Evolutionary conservation across 1,284 basidiomycete species (phyloP).

Genomic region (Papiliotrema terrestris): DNA sequence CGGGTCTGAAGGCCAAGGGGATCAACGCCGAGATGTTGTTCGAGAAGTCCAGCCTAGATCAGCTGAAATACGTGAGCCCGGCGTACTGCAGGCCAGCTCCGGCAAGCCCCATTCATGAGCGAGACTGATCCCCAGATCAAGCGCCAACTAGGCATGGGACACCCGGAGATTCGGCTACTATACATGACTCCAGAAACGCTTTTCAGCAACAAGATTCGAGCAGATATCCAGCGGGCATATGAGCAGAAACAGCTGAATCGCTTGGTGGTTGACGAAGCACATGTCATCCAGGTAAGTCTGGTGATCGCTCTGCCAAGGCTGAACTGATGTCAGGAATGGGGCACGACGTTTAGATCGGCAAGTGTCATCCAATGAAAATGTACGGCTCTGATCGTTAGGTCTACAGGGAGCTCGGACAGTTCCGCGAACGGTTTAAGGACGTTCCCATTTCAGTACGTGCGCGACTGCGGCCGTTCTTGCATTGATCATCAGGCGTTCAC

Average conservation of each 20-base stretch:
- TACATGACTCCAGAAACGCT: slow-evolving; percentile 79
- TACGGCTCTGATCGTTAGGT: slow-evolving; percentile 44
- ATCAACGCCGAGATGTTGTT: slow-evolving; percentile 63
- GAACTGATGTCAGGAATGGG: slow-evolving; percentile 65
- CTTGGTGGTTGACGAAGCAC: slow-evolving; percentile 79
- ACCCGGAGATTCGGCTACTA: slow-evolving; percentile 62
- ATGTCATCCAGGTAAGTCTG: slow-evolving; percentile 72
- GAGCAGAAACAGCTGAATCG: slow-evolving; percentile 60
- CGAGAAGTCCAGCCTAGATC: slow-evolving; percentile 59
- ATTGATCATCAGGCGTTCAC: slow-evolving; percentile 40
- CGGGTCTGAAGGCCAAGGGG: slow-evolving; percentile 57
- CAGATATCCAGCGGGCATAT: slow-evolving; percentile 56
- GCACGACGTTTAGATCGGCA: slow-evolving; percentile 66
- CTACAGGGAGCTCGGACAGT: slow-evolving; percentile 67
- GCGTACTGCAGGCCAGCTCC: no score
- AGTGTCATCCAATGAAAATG: background rate
- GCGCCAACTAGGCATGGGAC: slow-evolving; percentile 60
- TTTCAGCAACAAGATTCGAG: slow-evolving; percentile 56
- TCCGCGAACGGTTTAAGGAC: slow-evolving; percentile 63
- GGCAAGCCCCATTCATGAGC: no score
- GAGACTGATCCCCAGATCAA: slow-evolving; percentile 54
- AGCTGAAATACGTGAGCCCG: slow-evolving; percentile 56
- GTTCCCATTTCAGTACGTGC: slow-evolving; percentile 71
- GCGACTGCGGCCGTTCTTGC: no score
- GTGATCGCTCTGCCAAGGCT: background rate